phyloP scores from a whole-genome alignment of 2,329 filamentous ascomycete genomes.

The Colletotrichum coccodes region DNA sequence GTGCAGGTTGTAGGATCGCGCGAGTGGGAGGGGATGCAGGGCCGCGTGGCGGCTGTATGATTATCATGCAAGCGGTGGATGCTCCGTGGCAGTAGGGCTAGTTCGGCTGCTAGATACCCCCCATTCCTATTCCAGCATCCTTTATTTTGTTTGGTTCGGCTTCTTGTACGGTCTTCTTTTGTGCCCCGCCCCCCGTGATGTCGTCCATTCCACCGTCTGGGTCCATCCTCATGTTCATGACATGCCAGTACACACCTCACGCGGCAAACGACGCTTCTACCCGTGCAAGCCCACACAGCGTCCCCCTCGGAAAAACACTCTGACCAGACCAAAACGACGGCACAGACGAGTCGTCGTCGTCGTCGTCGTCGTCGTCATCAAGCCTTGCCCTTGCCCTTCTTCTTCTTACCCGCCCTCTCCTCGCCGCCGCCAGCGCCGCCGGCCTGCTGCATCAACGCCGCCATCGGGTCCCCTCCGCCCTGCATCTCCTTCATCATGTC shows the following conservation, averaged over 20 bases:
- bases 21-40: constrained; percentile 67
- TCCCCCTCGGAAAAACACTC: background rate
- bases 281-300: background rate
- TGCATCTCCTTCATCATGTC: constrained; percentile 97
- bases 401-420: constrained; percentile 59
- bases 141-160: background rate
- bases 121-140: background rate
- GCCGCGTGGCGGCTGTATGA: constrained; percentile 46
- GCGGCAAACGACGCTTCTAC: background rate
- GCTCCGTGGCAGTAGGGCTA: constrained; percentile 21
- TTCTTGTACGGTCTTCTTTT: background rate
- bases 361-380: too few species aligned
- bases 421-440: constrained; percentile 41
- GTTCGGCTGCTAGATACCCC: constrained; percentile 28
- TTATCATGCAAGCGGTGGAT: constrained; percentile 13
- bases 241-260: background rate
- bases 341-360: too few species aligned
- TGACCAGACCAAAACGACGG: background rate
- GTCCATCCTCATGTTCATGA: background rate
- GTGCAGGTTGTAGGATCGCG: constrained; percentile 63
- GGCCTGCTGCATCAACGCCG: constrained; percentile 52
- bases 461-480: constrained; percentile 57
- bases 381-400: constrained; percentile 58
- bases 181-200: constrained; percentile 5
- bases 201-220: background rate